Base-by-base conservation (phyloP, 1,284 basidiomycete species). In the Cutaneotrichosporon daszewskae region DNA sequence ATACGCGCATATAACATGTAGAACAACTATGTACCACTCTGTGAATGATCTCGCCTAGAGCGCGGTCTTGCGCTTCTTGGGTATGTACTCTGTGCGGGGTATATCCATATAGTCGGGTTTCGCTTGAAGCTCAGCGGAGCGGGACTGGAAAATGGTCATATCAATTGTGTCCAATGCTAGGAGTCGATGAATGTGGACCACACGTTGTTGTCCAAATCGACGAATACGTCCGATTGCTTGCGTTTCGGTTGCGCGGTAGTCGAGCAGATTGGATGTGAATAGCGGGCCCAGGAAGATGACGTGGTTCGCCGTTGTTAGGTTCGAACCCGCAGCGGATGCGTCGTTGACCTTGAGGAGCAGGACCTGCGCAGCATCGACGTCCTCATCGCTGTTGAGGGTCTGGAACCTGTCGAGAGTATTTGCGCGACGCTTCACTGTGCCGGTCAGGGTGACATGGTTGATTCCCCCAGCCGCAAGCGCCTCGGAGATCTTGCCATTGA, bases 281-380 rank as follows among this genome's bases (percentile, higher is more conserved):
- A 96, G 76, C 3, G 91, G 91, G 4, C 87, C 91, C 39, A 96
- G 75, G 77, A 96, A 96, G 63, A 96, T 85, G 26, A 88, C 91
- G 60, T 94, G 89, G 72, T 92, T 96, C 13, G 92, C 91, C 16
- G 80, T 83, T 1, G 91, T 95, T 59, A 96, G 71, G 66, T 96
- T 96, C 9, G 87, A 83, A 38, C 91, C 91, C 38, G 88, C 88
- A 2, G 91, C 90, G 48, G 85, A 89, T 64, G 94, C 88, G 68
- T 94, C 89, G 77, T 87, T 90, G 51, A 94, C 85, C 58, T 88
- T 89, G 48, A 96, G 75, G 42, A 96, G 75, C 24, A 96, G 75
- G 2, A 95, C 89, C 9, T 87, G 82, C 3, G 55, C 45, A 2
- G 56, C 46, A 19, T 46, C 48, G 18, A 83, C 81, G 43, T 77